phyloP scores from a whole-genome alignment of 2,329 filamentous ascomycete genomes.

The Ploettnerulaceae sp. region DNA sequence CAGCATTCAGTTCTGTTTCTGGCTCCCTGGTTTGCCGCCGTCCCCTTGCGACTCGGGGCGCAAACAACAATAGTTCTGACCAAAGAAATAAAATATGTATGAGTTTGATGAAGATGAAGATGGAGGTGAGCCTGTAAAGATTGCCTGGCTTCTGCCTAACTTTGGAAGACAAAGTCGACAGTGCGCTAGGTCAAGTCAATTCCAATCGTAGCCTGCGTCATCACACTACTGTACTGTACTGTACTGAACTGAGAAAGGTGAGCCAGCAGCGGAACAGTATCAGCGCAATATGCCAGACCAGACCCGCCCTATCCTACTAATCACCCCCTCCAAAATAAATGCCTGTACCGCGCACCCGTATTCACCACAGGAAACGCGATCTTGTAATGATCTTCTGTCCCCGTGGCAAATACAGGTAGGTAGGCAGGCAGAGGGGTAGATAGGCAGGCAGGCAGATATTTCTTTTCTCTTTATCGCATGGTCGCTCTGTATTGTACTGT shows the following conservation, averaged over 20 bases:
- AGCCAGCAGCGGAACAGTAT: not conserved
- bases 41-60: conserved; percentile 7
- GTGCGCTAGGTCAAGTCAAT: no score
- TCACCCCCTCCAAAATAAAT: not conserved
- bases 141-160: no score
- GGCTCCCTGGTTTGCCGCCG: not conserved
- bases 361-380: not conserved
- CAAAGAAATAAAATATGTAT: not conserved
- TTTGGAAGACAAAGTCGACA: no score
- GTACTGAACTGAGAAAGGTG: no score
- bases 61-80: conserved; percentile 3
- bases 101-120: not conserved
- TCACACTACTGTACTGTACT: no score
- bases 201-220: no score
- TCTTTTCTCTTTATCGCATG: not conserved
- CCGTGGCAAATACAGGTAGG: not conserved
- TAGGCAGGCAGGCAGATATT: not conserved
- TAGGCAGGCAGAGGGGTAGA: not conserved
- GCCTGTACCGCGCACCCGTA: not conserved
- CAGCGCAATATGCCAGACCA: not conserved
- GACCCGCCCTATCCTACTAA: no score
- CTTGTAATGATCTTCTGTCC: conserved; percentile 3
- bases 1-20: conserved; percentile 21
- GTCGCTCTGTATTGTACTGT: not conserved
- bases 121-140: not conserved